These are phyloP conservation scores for Xylariaceae sp. DNA, from an alignment of 2,329 filamentous ascomycete species.

Conservation along the genomic window DNA sequence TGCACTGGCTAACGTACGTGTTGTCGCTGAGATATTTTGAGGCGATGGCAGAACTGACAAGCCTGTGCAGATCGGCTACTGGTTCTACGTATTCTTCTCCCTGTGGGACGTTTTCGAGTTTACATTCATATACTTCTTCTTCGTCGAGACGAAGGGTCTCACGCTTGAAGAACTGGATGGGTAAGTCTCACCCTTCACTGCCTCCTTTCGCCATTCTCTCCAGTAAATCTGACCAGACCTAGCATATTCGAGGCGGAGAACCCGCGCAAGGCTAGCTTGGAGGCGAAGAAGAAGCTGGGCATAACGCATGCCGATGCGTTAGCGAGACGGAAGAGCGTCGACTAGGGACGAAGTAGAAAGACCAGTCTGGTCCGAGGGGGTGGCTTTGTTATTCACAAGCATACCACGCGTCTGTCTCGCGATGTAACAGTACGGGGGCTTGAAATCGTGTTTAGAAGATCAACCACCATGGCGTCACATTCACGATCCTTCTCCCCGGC, in stretches of 20 bases:
- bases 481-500: too few species aligned
- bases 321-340: neutral
- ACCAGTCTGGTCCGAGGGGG: neutral
- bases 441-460: too few species aligned
- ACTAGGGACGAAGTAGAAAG: neutral
- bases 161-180: constrained; percentile 33
- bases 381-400: too few species aligned
- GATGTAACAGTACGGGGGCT: too few species aligned
- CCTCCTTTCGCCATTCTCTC: neutral
- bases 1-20: constrained; percentile 28
- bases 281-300: constrained; percentile 28
- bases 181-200: constrained; percentile 5
- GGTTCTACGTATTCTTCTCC: constrained; percentile 37
- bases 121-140: constrained; percentile 33
- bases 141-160: constrained; percentile 33
- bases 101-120: constrained; percentile 35
- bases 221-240: neutral
- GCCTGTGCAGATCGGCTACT: constrained; percentile 30
- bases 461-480: too few species aligned
- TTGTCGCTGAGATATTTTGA: constrained; percentile 1
- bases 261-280: constrained; percentile 31
- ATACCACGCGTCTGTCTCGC: too few species aligned
- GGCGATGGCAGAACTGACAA: neutral
- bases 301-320: constrained; percentile 13
- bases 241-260: constrained; percentile 36